Evolutionary conservation across 2,329 filamentous ascomycete genomes (phyloP).

Genomic region (Colletotrichum noveboracense): DNA sequence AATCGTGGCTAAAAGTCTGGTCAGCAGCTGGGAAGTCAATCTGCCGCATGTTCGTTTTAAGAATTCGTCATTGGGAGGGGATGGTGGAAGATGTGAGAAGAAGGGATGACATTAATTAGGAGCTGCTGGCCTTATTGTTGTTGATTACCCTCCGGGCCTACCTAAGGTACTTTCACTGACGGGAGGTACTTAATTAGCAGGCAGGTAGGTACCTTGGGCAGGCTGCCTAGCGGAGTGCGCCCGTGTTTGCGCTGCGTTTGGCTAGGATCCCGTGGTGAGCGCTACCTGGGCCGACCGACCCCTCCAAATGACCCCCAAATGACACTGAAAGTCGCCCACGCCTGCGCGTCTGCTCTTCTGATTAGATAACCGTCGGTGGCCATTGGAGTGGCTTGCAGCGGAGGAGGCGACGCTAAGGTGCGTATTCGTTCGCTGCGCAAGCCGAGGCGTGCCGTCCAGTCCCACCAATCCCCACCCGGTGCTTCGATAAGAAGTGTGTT

Average conservation of each 20-base stretch:
- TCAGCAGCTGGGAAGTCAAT: slow-evolving; percentile 4
- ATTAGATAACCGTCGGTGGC: slow-evolving; percentile 4
- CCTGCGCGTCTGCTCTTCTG: neutral
- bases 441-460: neutral
- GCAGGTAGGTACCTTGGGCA: neutral
- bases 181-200: neutral
- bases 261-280: neutral
- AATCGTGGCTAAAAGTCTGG: neutral
- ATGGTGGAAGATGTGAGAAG: neutral
- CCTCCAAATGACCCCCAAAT: slow-evolving; percentile 9
- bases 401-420: neutral
- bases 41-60: slow-evolving; percentile 18
- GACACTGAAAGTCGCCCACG: neutral
- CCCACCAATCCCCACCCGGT: neutral
- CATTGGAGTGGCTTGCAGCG: neutral
- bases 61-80: neutral
- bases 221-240: slow-evolving; percentile 4
- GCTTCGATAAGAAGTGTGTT: neutral
- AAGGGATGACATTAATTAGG: neutral
- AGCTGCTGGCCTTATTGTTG: neutral
- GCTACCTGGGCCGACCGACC: neutral
- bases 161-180: neutral
- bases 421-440: neutral
- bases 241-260: neutral
- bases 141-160: neutral